Evolutionary conservation across 2,329 filamentous ascomycete species (phyloP), one percentile per base, ranked within the genome.

Genomic region (Aspergillus awamori): DNA sequence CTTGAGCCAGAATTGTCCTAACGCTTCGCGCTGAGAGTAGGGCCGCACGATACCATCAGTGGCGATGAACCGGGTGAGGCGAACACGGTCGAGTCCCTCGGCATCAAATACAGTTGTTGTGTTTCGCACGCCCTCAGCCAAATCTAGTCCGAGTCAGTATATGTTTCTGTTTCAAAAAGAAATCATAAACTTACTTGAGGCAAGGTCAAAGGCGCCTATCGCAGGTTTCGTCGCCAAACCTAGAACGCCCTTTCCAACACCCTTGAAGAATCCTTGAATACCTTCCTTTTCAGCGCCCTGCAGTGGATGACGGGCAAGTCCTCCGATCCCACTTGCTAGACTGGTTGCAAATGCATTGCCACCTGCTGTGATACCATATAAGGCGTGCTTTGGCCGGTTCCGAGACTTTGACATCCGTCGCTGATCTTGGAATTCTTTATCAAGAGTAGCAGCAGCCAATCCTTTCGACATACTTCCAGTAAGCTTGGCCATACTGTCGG

Each of bases 1-100:
- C 83, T 99, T 99, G 66, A 99, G 88, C 96, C 95, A 99, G 82
- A 92, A 97, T 76, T 99, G 95, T 0, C 95, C 95, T 3, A 99
- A 87, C 0, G 95, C 93, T 81, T 99, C 95, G 51, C 95, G 91
- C 74, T 96, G 91, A 59, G 89, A 93, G 82, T 97, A 99, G 0
- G 95, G 93, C 3, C 94, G 89, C 36, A 99, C 93, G 62, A 99
- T 91, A 43, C 95, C 95, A 74, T 99, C 94, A 45, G 89, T 87
- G 15, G 92, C 91, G 63, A 99, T 92, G 80, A 96, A 97, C 17
- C 95, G 90, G 5, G 93, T 91, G 55, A 96, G 85, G n/a, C 95
- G 91, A 24, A 97, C 93, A 53, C 95, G 92, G 70, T 99, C 96
- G 6, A 99, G 88, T 56, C 96, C 95, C 62, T 94, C 90, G 26